Percentiles rank a stretch among this genome's conserved stretches.
Conservation (phyloP, 345 rosid species). For the Psidium guajava region DNA sequence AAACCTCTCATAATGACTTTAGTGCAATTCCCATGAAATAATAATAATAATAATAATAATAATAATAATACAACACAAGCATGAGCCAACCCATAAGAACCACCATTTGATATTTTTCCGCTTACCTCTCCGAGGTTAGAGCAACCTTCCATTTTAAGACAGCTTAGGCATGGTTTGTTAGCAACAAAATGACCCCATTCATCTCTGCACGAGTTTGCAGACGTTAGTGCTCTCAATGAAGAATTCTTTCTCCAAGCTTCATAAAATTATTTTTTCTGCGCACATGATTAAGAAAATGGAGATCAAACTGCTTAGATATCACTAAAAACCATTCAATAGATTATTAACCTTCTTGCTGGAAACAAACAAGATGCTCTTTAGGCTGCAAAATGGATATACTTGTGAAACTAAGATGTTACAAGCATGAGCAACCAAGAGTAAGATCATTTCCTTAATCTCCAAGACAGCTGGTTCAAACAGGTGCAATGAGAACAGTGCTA, state of each 20-base stretch:
- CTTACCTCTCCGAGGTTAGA: constrained; percentile 47
- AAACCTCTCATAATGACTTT: background rate
- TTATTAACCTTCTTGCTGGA: background rate
- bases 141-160: too few species aligned
- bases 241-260: background rate
- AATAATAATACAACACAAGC: background rate
- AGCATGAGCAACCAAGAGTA: background rate
- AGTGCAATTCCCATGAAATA: background rate
- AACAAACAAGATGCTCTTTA: background rate
- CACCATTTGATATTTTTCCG: background rate
- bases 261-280: background rate
- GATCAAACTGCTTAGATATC: background rate
- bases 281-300: background rate
- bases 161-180: constrained; percentile 33
- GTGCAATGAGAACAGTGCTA: background rate
- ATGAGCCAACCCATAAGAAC: background rate
- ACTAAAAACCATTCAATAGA: background rate
- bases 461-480: background rate
- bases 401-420: background rate
- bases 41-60: background rate
- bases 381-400: background rate
- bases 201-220: constrained; percentile 37
- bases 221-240: background rate
- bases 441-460: background rate
- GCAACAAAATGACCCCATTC: constrained; percentile 92